phyloP scores from a whole-genome alignment of 129 eudicot species.

The Cynara cardunculus region DNA sequence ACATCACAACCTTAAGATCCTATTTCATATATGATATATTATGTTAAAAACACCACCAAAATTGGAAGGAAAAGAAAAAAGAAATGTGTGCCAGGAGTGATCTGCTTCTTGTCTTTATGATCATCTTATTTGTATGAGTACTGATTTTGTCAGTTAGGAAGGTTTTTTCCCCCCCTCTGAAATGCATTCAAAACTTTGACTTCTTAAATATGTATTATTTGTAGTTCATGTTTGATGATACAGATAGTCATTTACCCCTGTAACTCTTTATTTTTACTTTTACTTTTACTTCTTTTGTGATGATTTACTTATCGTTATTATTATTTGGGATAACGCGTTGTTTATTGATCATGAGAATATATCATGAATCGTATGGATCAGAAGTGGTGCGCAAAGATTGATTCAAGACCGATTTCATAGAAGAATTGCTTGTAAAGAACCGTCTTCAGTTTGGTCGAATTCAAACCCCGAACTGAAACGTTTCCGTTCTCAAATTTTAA shows the following conservation, averaged over 20 bases:
- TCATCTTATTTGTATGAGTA: constrained; percentile 17
- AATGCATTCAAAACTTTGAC: constrained; percentile 27
- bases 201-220: constrained; percentile 18
- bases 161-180: neutral
- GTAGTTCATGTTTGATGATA: constrained; percentile 19
- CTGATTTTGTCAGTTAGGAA: constrained; percentile 30
- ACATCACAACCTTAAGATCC: constrained; percentile 27
- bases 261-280: neutral
- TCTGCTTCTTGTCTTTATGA: constrained; percentile 2
- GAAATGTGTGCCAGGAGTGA: constrained; percentile 27
- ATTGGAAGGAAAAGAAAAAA: constrained; percentile 21
- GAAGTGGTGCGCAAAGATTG: no score
- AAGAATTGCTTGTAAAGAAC: no score
- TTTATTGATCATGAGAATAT: no score
- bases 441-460: neutral
- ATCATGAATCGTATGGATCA: no score
- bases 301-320: neutral
- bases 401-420: no score
- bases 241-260: constrained; percentile 4
- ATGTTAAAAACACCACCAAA: constrained; percentile 21
- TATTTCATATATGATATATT: constrained; percentile 21
- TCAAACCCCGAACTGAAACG: neutral
- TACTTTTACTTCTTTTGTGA: neutral
- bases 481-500: no score
- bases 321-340: neutral